These are phyloP conservation scores for Debaryomycetaceae sp. DNA, from an alignment of 1,139 yeast genomes.

Conservation along the genomic window DNA sequence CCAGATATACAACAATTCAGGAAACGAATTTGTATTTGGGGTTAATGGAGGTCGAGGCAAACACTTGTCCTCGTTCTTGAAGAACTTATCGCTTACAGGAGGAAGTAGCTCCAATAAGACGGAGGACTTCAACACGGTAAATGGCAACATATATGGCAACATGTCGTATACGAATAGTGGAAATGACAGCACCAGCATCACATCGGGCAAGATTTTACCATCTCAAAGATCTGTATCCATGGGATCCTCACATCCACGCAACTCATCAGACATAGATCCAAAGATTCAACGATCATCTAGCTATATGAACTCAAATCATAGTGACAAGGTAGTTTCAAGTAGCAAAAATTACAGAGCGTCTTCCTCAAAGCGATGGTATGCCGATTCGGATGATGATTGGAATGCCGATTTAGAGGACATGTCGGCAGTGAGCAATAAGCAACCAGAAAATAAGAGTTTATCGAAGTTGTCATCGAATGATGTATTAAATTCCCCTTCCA, in stretches of 20 bases:
- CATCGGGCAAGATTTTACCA: slow-evolving; percentile 7
- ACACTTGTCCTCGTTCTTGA: slow-evolving; percentile 55
- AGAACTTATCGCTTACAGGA: slow-evolving; percentile 40
- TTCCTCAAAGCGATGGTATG: slow-evolving; percentile 25
- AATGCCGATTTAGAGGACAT: slow-evolving; percentile 73
- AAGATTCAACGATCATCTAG: slow-evolving; percentile 4
- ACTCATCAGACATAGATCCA: slow-evolving; percentile 10
- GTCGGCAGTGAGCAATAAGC: slow-evolving; percentile 5
- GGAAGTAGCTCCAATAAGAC: slow-evolving; percentile 9
- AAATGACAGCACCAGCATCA: slow-evolving; percentile 8
- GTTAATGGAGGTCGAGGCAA: slow-evolving; percentile 69
- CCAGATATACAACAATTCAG: slow-evolving; percentile 46
- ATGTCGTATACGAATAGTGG: slow-evolving; percentile 13
- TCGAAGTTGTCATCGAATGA: slow-evolving; percentile 7
- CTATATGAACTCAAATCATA: not conserved
- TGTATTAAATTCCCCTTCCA: slow-evolving; percentile 5
- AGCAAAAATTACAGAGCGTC: slow-evolving; percentile 3
- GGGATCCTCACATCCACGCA: slow-evolving; percentile 14
- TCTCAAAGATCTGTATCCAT: slow-evolving; percentile 21
- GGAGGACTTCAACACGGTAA: slow-evolving; percentile 26
- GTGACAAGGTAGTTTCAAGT: not conserved
- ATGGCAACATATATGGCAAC: slow-evolving; percentile 41
- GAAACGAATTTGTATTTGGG: slow-evolving; percentile 62
- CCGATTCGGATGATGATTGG: slow-evolving; percentile 88
- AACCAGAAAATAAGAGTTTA: slow-evolving; percentile 5